Conservation (phyloP, 352 stramenopile species). For the Aphanomyces stellatus region DNA sequence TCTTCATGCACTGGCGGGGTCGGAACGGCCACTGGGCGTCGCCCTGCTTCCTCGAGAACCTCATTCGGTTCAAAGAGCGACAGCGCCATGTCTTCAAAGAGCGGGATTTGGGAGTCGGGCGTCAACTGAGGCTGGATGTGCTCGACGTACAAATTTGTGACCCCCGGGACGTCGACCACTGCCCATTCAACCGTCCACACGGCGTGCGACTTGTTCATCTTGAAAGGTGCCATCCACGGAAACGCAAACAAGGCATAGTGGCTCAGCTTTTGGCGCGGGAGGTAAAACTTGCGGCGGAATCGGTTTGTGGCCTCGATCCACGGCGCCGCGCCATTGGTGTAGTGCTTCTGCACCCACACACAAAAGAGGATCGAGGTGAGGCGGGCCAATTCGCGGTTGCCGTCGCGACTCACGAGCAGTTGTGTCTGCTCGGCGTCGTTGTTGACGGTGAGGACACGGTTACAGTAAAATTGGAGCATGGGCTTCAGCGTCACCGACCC, state of each 20-base stretch:
- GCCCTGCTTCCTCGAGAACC: no score
- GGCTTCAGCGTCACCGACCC: neutral
- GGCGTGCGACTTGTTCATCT: neutral
- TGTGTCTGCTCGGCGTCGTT: neutral
- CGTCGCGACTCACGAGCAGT: neutral
- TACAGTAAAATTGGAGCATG: neutral
- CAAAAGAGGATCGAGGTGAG: neutral
- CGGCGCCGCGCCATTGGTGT: neutral
- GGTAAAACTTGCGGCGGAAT: neutral
- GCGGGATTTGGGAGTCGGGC: neutral
- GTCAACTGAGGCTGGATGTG: neutral
- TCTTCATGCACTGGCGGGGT: no score
- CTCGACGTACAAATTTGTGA: neutral
- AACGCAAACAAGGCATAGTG: neutral
- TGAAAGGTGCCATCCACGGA: neutral
- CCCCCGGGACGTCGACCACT: neutral
- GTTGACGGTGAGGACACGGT: neutral
- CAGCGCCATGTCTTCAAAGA: constrained; percentile 2
- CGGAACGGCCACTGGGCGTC: no score
- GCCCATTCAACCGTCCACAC: neutral
- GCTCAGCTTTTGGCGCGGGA: neutral
- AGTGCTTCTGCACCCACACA: neutral
- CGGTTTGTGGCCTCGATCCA: neutral
- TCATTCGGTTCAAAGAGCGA: neutral
- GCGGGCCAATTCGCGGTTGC: neutral